A percentile compares a stretch with the other conserved stretches of the same genome.
Evolutionary conservation across 1,284 basidiomycete genomes (phyloP).

Genomic region (Mycena citricolor): DNA sequence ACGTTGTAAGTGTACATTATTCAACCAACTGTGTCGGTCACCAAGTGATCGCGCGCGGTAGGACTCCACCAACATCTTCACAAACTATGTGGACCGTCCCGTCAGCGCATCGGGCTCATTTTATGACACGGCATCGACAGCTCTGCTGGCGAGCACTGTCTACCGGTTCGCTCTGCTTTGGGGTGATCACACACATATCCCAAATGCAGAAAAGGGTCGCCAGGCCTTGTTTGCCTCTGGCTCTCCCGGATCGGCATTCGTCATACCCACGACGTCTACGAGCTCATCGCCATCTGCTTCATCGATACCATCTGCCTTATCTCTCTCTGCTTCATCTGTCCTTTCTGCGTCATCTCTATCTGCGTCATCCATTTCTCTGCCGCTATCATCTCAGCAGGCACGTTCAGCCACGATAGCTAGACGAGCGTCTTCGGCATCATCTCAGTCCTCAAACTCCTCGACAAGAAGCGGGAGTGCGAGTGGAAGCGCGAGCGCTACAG

Average conservation of each 20-base stretch:
- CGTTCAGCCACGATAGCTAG: neutral
- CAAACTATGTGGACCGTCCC: conserved; percentile 72
- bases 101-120: conserved; percentile 48
- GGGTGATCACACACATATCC: conserved; percentile 49
- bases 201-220: conserved; percentile 58
- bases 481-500: conserved; percentile 10
- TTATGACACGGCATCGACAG: conserved; percentile 72
- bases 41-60: conserved; percentile 28
- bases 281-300: neutral
- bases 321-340: neutral
- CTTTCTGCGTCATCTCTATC: neutral
- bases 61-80: conserved; percentile 59
- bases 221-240: conserved; percentile 42
- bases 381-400: neutral
- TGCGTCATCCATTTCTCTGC: conserved; percentile 15
- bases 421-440: neutral
- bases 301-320: neutral
- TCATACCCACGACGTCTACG: neutral
- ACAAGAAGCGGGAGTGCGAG: too few species aligned
- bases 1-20: conserved; percentile 31
- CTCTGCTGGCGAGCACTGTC: conserved; percentile 76
- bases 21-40: conserved; percentile 9
- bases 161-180: conserved; percentile 65
- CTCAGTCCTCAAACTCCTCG: too few species aligned
- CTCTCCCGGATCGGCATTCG: neutral